phyloP scores from a whole-genome alignment of 495 filamentous ascomycete species.

The Hypoxylon fragiforme region DNA sequence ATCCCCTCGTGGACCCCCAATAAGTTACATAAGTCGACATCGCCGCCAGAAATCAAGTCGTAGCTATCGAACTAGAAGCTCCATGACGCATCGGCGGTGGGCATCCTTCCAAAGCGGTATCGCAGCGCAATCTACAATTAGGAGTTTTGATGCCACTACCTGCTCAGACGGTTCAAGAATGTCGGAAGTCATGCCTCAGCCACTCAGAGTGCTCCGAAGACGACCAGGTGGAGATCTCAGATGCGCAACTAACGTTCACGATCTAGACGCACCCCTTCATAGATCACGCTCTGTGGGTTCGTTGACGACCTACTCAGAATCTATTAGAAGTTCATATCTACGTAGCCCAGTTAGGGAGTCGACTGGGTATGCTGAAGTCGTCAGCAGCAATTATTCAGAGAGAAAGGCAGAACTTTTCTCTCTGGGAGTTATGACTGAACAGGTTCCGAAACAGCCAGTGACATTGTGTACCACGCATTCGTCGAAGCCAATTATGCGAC shows the following conservation, averaged over 20 bases:
- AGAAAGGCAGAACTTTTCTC: conserved; percentile 53
- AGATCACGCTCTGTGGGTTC: conserved; percentile 75
- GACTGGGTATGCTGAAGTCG: conserved; percentile 49
- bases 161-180: conserved; percentile 51
- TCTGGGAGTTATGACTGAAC: conserved; percentile 59
- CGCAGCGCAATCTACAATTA: conserved; percentile 58
- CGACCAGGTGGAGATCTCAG: conserved; percentile 88
- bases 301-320: conserved; percentile 68
- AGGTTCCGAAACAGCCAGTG: conserved; percentile 45
- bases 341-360: conserved; percentile 42
- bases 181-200: conserved; percentile 47
- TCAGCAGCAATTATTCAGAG: conserved; percentile 46
- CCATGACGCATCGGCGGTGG: conserved; percentile 46
- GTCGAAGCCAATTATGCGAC: conserved; percentile 74
- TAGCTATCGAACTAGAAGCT: conserved; percentile 44
- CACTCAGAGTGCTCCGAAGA: conserved; percentile 72
- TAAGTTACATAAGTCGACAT: conserved; percentile 43
- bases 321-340: conserved; percentile 63
- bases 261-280: conserved; percentile 59
- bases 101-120: conserved; percentile 77
- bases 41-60: conserved; percentile 44
- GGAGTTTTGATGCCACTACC: conserved; percentile 62
- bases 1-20: conserved; percentile 37
- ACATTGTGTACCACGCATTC: conserved; percentile 76
- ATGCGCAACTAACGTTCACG: conserved; percentile 73